Base-by-base conservation (phyloP, 805 yeast genomes). In the Peterozyma xylosa region DNA sequence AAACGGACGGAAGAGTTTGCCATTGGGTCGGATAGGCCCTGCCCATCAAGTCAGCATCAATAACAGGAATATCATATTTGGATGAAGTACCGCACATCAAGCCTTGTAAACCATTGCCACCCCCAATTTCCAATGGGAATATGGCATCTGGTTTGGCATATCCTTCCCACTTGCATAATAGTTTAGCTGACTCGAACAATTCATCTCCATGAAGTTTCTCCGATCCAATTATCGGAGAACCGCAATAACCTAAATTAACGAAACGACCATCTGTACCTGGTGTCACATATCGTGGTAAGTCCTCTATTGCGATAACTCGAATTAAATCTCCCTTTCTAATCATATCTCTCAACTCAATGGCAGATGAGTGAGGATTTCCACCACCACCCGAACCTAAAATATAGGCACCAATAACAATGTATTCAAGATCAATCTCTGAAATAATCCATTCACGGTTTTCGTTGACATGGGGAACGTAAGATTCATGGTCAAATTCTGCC, bases 301-400 rank as follows among this genome's bases (percentile, higher is more conserved):
- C 62, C 11, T 60, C 57, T 17, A 59, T 37, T 42, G 67, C 62
- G 34, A 67, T 47, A 11, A 70, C 64, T 46, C 48, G 53, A 15
- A 68, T 58, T 9, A 38, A 42, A 13, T 52, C 59, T 7, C 74
- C 76, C 11, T 52, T 45, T 33, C 63, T 45, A 14, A 70, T 45
- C 46, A 59, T 44, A 41, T 60, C 62, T 41, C 66, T 55, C 2
- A 61, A 45, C 39, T 62, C 66, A 5, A 71, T 55, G 38, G 49
- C 64, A 13, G 53, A 49, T 6, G 70, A 56, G 52, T 67, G 63
- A 29, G 75, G 76, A 37, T 64, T 62, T 37, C 76, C 75, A 33
- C 76, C 76, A 14, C 76, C 76, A 2, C 74, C 76, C 52, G 72
- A 66, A 3, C 75, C 76, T 4, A 71, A 59, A 37, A 70, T 67